Conservation (phyloP, 176 grass and related monocot genomes). For the Bolboschoenus planiculmis region DNA sequence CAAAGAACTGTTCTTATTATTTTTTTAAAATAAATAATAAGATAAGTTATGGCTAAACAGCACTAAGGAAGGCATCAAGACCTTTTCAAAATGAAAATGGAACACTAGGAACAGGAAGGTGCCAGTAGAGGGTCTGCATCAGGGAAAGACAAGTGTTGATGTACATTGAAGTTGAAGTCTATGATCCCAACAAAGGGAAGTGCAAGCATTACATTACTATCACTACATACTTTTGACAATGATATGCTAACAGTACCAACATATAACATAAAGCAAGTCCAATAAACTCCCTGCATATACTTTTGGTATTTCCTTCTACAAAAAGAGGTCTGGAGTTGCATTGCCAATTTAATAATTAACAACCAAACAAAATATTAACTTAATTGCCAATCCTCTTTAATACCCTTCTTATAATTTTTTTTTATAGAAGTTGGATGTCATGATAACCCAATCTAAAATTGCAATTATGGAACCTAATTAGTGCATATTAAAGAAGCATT, state of each 20-base stretch:
- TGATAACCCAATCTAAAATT: neutral
- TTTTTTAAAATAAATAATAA: neutral
- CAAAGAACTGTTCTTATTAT: neutral
- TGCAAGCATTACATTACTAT: constrained; percentile 12
- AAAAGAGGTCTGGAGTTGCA: neutral
- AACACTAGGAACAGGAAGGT: neutral
- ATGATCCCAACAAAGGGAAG: constrained; percentile 21
- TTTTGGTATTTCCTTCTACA: neutral
- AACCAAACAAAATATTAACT: neutral
- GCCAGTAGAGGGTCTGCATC: constrained; percentile 20
- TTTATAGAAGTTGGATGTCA: neutral
- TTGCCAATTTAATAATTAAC: neutral
- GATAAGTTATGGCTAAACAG: neutral
- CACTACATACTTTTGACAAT: constrained; percentile 15
- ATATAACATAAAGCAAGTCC: constrained; percentile 10
- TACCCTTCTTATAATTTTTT: neutral
- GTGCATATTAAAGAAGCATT: neutral
- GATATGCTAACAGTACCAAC: constrained; percentile 25
- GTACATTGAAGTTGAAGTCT: constrained; percentile 28
- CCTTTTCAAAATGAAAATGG: constrained; percentile 14
- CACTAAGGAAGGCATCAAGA: neutral
- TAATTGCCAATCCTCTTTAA: neutral
- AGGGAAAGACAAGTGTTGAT: constrained; percentile 12
- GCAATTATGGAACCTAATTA: neutral
- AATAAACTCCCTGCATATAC: neutral